A percentile compares a stretch with the other conserved stretches of the same genome.
These are phyloP conservation scores for Phialophora verrucosa DNA, from an alignment of 2,329 filamentous ascomycete species.

Conservation along the genomic window DNA sequence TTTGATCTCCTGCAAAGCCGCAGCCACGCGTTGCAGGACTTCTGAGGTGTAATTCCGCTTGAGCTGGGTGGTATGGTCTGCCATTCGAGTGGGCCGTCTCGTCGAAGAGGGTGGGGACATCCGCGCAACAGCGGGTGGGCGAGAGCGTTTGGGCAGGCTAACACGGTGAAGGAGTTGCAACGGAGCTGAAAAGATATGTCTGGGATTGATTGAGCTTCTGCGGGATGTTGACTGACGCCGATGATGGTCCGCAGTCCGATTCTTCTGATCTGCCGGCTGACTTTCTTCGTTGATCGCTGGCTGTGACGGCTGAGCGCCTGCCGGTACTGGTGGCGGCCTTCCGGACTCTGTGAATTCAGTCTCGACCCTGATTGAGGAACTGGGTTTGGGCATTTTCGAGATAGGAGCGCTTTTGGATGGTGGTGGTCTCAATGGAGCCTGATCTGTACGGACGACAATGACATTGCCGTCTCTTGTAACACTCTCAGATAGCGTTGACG, in stretches of 20 bases:
- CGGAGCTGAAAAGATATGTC: conserved; percentile 30
- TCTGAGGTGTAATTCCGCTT: conserved; percentile 34
- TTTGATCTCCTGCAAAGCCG: conserved; percentile 33
- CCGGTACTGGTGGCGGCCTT: neutral
- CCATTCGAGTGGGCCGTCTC: conserved; percentile 9
- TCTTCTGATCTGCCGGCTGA: conserved; percentile 11
- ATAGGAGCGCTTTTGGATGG: conserved; percentile 5
- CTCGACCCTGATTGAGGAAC: conserved; percentile 30
- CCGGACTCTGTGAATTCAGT: conserved; percentile 23
- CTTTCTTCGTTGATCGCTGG: neutral
- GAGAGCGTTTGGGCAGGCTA: conserved; percentile 17
- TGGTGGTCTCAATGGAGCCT: conserved; percentile 29
- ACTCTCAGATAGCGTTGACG: conserved; percentile 10
- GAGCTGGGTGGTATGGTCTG: conserved; percentile 31
- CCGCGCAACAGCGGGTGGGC: neutral
- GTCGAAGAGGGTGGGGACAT: neutral
- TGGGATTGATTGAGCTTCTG: conserved; percentile 29
- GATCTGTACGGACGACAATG: conserved; percentile 28
- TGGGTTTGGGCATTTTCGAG: neutral
- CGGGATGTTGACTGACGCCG: conserved; percentile 14
- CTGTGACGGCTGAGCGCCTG: neutral
- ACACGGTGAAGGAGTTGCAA: conserved; percentile 22
- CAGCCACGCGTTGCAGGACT: conserved; percentile 30
- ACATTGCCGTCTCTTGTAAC: conserved; percentile 7
- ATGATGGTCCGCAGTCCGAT: neutral